phyloP scores from a whole-genome alignment of 2,329 filamentous ascomycete species.

The Fusarium austroafricanum region DNA sequence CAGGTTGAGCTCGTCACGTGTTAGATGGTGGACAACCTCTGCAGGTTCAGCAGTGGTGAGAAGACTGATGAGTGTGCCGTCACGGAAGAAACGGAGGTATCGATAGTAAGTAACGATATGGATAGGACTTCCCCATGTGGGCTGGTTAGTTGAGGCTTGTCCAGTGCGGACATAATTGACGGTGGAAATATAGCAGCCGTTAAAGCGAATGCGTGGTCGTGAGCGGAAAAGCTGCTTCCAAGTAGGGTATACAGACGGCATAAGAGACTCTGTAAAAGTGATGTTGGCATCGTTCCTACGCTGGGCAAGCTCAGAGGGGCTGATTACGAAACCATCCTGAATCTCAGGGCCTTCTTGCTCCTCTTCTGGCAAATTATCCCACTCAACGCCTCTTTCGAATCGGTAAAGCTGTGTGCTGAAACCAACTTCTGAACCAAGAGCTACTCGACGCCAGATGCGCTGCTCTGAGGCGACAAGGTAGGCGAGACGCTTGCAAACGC shows the following conservation, averaged over 20 bases:
- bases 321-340: constrained; percentile 50
- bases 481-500: constrained; percentile 88
- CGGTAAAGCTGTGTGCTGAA: constrained; percentile 86
- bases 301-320: constrained; percentile 53
- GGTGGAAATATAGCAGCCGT: constrained; percentile 95
- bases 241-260: constrained; percentile 59
- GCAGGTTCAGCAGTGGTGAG: constrained; percentile 83
- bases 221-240: constrained; percentile 80
- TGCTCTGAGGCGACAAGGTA: constrained; percentile 88
- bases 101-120: constrained; percentile 99
- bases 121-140: constrained; percentile 84
- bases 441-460: constrained; percentile 84
- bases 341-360: constrained; percentile 48
- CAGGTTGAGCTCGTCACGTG: constrained; percentile 71
- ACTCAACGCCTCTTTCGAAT: constrained; percentile 71
- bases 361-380: constrained; percentile 61
- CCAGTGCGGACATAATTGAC: constrained; percentile 94
- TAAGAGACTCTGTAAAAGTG: constrained; percentile 56
- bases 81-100: constrained; percentile 93
- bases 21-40: constrained; percentile 89
- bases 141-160: constrained; percentile 74
- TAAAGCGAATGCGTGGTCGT: constrained; percentile 90
- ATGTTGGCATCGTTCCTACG: constrained; percentile 50
- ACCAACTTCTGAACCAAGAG: constrained; percentile 76
- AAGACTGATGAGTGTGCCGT: constrained; percentile 85